phyloP scores from a whole-genome alignment of 345 rosid species.

The Eucalyptus decipiens region DNA sequence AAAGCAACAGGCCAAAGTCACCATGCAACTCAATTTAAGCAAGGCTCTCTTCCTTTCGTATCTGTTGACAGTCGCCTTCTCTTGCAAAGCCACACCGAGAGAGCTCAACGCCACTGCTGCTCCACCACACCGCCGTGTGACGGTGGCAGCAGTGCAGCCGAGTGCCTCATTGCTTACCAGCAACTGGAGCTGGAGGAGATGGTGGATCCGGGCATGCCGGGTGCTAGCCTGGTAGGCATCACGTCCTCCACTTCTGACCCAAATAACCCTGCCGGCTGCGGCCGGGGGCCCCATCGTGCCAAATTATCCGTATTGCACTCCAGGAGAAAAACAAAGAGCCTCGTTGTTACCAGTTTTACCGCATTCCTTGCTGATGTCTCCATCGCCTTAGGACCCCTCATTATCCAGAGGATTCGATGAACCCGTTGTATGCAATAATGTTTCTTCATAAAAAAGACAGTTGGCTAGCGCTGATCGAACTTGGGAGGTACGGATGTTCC shows the following conservation, averaged over 20 bases:
- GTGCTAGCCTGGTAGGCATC: neutral
- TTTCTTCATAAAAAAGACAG: neutral
- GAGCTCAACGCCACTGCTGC: neutral
- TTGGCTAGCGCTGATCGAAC: neutral
- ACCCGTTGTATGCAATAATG: neutral
- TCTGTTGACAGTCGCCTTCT: neutral
- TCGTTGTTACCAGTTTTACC: accelerated
- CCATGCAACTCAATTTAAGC: neutral
- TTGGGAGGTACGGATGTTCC: neutral
- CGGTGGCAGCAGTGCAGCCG: neutral
- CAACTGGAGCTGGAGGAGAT: neutral
- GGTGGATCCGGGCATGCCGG: neutral
- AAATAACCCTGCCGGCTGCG: no score
- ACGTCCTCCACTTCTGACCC: no score
- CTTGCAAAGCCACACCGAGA: neutral
- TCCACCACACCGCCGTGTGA: neutral
- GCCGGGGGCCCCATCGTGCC: neutral
- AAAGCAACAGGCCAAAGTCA: neutral
- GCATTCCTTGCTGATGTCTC: neutral
- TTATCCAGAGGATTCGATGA: no score
- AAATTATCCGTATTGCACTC: no score
- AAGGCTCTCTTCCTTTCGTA: neutral
- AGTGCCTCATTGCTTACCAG: neutral
- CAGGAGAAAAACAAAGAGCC: accelerated
- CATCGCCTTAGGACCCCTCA: neutral